phyloP scores from a whole-genome alignment of 805 yeast species.

The Wickerhamomyces sydowiorum region DNA sequence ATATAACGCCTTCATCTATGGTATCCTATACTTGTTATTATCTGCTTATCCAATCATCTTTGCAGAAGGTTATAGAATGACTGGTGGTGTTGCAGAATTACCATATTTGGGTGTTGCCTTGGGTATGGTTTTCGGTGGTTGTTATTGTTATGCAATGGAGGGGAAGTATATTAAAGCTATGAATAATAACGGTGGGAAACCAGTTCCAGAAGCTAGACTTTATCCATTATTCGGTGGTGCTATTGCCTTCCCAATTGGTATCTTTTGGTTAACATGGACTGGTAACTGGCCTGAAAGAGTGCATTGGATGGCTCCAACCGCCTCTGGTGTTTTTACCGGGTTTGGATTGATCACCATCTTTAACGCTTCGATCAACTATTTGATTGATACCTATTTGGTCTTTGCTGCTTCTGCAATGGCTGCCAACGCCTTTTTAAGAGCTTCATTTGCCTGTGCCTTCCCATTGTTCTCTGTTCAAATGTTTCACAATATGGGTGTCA shows the following conservation, averaged over 20 bases:
- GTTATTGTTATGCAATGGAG: conserved; percentile 47
- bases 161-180: conserved; percentile 42
- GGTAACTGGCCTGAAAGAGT: conserved; percentile 66
- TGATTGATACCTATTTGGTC: conserved; percentile 63
- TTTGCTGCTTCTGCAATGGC: conserved; percentile 79
- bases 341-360: conserved; percentile 65
- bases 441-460: conserved; percentile 62
- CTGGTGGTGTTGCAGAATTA: conserved; percentile 61
- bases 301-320: conserved; percentile 80
- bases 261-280: conserved; percentile 86
- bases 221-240: conserved; percentile 73
- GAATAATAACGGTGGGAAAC: conserved; percentile 47
- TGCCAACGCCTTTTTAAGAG: conserved; percentile 66
- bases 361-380: conserved; percentile 63
- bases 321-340: conserved; percentile 60
- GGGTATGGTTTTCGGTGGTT: conserved; percentile 61
- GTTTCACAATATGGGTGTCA: conserved; percentile 62
- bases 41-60: conserved; percentile 76
- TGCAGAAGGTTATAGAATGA: conserved; percentile 52
- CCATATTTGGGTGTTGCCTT: conserved; percentile 75
- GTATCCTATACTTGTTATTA: conserved; percentile 66
- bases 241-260: conserved; percentile 66
- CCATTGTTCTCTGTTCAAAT: conserved; percentile 68
- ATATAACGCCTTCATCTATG: conserved; percentile 76
- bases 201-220: conserved; percentile 76